A percentile compares a stretch with the other conserved stretches of the same genome.
Conservation (phyloP, 768 basidiomycete species). For the Mycena sanguinolenta region DNA sequence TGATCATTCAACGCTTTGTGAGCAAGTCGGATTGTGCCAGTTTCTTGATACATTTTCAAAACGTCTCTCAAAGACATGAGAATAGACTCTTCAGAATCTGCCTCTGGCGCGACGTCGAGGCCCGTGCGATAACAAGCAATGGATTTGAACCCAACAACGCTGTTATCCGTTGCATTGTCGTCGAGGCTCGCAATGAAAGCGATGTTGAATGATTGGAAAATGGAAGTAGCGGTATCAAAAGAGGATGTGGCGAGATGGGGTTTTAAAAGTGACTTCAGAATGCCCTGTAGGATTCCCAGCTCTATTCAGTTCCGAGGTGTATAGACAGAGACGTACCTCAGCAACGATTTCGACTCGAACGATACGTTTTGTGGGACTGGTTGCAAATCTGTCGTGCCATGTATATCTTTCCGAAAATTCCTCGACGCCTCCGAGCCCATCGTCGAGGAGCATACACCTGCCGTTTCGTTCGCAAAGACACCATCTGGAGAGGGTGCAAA, state of each 20-base stretch:
- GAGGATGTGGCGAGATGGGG: conserved; percentile 13
- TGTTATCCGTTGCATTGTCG: conserved; percentile 54
- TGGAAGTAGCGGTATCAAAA: conserved; percentile 27
- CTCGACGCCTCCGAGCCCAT: conserved; percentile 68
- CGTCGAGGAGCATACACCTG: conserved; percentile 75
- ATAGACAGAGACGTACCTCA: conserved; percentile 60
- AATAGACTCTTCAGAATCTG: conserved; percentile 46
- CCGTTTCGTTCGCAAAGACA: neutral
- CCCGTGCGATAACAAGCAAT: conserved; percentile 85
- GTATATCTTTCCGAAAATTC: conserved; percentile 62
- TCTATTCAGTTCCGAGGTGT: neutral
- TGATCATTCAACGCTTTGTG: conserved; percentile 77
- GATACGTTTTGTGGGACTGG: conserved; percentile 67
- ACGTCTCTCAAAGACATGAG: conserved; percentile 46
- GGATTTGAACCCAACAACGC: conserved; percentile 81
- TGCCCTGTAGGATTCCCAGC: conserved; percentile 45
- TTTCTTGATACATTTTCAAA: conserved; percentile 50
- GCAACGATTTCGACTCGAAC: conserved; percentile 79
- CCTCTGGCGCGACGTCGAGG: conserved; percentile 60
- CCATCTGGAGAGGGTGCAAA: neutral
- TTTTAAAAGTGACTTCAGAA: conserved; percentile 47
- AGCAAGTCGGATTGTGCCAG: conserved; percentile 62
- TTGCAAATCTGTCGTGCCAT: conserved; percentile 76
- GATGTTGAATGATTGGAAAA: conserved; percentile 48
- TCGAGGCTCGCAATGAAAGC: conserved; percentile 54